Conservation (phyloP, 805 yeast genomes). For the Barnettozyma sucrosica region DNA sequence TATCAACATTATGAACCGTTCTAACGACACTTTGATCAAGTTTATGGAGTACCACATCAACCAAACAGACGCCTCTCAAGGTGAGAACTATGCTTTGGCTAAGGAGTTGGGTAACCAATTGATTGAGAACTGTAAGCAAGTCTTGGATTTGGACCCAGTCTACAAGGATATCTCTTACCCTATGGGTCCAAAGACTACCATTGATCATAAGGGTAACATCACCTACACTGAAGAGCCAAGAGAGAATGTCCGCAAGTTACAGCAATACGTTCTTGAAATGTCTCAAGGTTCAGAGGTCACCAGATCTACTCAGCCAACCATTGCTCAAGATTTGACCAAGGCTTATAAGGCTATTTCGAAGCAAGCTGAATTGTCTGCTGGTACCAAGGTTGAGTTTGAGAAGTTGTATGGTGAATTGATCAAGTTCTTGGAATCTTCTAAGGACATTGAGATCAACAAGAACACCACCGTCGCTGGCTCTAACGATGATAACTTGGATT, state of each 20-base stretch:
- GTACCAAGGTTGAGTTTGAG: constrained; percentile 66
- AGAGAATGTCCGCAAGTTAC: constrained; percentile 87
- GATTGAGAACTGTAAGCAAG: constrained; percentile 92
- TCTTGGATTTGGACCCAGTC: constrained; percentile 73
- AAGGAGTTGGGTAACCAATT: constrained; percentile 87
- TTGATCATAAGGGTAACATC: constrained; percentile 84
- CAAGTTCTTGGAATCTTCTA: constrained; percentile 59
- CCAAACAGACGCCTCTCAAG: constrained; percentile 66
- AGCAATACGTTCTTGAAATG: constrained; percentile 94
- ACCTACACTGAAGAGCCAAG: constrained; percentile 80
- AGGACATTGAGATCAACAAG: constrained; percentile 65
- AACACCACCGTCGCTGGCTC: constrained; percentile 51
- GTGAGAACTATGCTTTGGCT: constrained; percentile 90
- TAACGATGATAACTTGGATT: constrained; percentile 43
- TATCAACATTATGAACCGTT: constrained; percentile 95
- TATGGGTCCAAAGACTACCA: constrained; percentile 88
- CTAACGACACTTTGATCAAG: constrained; percentile 87
- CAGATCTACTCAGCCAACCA: constrained; percentile 60
- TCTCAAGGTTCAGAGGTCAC: constrained; percentile 90
- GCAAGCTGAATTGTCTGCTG: constrained; percentile 56
- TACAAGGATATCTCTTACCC: constrained; percentile 93
- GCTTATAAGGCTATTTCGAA: constrained; percentile 77
- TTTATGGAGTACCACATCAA: constrained; percentile 84
- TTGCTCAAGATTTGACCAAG: constrained; percentile 78
- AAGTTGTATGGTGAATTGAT: constrained; percentile 65